Conservation (phyloP, 306 rosid genomes). For the Dalbergia oliveri region DNA sequence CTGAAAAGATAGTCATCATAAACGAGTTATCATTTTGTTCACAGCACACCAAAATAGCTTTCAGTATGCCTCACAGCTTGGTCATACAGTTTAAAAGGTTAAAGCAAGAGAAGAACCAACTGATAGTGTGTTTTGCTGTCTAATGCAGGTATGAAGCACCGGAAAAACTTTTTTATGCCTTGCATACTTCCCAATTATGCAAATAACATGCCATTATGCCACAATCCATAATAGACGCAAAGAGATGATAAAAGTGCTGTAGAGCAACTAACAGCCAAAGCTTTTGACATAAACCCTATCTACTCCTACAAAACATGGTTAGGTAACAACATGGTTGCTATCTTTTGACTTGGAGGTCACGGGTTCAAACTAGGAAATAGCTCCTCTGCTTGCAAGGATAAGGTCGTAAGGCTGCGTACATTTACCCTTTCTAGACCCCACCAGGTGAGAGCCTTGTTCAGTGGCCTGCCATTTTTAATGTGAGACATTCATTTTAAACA, state of each 20-base stretch:
- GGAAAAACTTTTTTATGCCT: neutral
- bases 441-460: no score
- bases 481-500: neutral
- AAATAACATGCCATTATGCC: neutral
- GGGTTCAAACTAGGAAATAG: no score
- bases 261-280: slow-evolving; percentile 4
- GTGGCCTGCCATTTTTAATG: neutral
- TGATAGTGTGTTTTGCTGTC: neutral
- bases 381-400: no score
- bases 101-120: neutral
- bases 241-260: neutral
- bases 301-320: neutral
- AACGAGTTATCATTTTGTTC: slow-evolving; percentile 1
- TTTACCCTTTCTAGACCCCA: no score
- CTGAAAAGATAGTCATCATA: slow-evolving; percentile 51
- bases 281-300: neutral
- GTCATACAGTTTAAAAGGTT: neutral
- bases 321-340: no score
- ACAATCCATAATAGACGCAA: slow-evolving; percentile 12
- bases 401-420: no score
- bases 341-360: no score
- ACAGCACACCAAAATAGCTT: slow-evolving; percentile 6
- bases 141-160: neutral
- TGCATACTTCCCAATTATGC: neutral
- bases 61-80: neutral